Evolutionary conservation across 352 stramenopile species (phyloP).

Genomic region (Phytopythium vexans): DNA sequence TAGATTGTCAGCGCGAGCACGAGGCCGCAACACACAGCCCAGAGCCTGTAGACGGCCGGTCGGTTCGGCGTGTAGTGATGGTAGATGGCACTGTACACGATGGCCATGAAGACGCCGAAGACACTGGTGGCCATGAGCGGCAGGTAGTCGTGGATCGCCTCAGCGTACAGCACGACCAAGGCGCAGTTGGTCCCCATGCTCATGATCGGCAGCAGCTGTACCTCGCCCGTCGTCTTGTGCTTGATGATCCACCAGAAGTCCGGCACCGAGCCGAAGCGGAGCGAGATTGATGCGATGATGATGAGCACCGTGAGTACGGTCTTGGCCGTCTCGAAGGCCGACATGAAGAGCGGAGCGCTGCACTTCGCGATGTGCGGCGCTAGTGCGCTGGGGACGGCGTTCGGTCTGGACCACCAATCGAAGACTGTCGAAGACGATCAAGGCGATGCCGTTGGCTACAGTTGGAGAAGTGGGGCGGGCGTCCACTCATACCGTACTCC

Average conservation of each 20-base stretch:
- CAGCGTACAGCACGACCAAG: conserved; percentile 11
- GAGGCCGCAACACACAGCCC: conserved; percentile 3
- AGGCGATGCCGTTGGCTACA: no score
- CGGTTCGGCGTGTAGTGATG: conserved; percentile 13
- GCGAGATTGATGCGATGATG: conserved; percentile 21
- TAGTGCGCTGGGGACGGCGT: background rate
- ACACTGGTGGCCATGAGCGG: conserved; percentile 12
- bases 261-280: conserved; percentile 20
- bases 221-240: conserved; percentile 9
- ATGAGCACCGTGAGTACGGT: conserved; percentile 20
- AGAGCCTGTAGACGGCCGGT: conserved; percentile 6
- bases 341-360: background rate
- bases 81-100: conserved; percentile 12
- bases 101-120: conserved; percentile 6
- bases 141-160: conserved; percentile 9
- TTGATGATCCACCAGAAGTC: conserved; percentile 17
- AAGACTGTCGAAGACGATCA: no score
- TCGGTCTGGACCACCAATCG: no score
- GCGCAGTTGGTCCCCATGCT: conserved; percentile 6
- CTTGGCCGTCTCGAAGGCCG: conserved; percentile 9
- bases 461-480: no score
- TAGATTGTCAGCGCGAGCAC: background rate
- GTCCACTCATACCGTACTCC: no score
- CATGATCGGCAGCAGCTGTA: conserved; percentile 8
- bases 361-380: background rate